Base-by-base conservation (phyloP, 352 stramenopile genomes). In the Pythium scleroteichum region DNA sequence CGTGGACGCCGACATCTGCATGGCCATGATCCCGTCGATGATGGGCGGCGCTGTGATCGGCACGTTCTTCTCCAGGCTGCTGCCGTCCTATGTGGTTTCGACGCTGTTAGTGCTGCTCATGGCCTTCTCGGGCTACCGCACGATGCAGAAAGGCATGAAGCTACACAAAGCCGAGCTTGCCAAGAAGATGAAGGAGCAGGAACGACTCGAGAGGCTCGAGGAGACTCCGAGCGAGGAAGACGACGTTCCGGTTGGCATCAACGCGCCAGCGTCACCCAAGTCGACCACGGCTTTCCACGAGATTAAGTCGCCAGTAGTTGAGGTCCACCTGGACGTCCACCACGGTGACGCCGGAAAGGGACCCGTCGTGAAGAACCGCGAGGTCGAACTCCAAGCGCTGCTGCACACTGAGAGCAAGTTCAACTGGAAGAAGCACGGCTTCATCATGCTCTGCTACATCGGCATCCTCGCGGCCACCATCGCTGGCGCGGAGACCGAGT, bases 11-110 rank as follows among this genome's bases (percentile, higher is more conserved):
- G 76, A 87, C 33, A 64, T 89, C 9, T 72, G 67, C 9, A 55
- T 87, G 19, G 74, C 70, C 24, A 89, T 87, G 75, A 85, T 89
- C 53, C 79, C 79, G 44, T 66, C 78, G 20, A 78, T 87, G 48
- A 85, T 87, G 40, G 77, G 73, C 19, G 75, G 77, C 12, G 75
- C 78, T 0, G 68, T 89, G 38, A 54, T 89, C 14, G 79, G 79
- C 2, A 73, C 79, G 16, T 62, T 87, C 39, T 54, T 87, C 19
- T 78, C 75, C 54, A 89, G 83, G 48, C 59, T 89, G 47, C 59
- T 89, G 39, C 79, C 78, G 26, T 78, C 72, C 14, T 87, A 89
- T 61, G 26, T 87, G 16, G 66, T 86, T 45, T 87, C 77, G 32
- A 59, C 86, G 13, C 64, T 89, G 7, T 76, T 89, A 17, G 73